Base-by-base conservation (phyloP, 2,329 filamentous ascomycete genomes). In the Lecanicillium sp. region DNA sequence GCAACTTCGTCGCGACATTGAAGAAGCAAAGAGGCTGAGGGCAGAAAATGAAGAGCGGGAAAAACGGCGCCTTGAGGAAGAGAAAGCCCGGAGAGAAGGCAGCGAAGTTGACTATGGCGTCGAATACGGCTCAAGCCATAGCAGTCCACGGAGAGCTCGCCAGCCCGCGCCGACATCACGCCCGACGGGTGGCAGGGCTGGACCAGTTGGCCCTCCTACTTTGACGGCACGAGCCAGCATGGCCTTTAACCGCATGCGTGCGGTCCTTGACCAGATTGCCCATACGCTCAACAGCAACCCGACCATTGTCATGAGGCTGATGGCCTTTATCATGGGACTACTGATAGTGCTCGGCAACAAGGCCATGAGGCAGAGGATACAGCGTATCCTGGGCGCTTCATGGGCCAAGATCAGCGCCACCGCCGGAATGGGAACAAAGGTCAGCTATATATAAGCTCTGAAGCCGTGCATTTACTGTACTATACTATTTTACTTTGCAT, bases 361-460 rank as follows among this genome's bases (percentile, higher is more conserved):
- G 51, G 82, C 83, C 53, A 67, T 94, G 12, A 75, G 89, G 29
- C 80, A 94, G 48, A 75, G 83, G 47, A 60, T 95, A 27, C 73
- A 79, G 55, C 72, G 80, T 40, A 67, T 88, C 28, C 55, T 94
- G 31, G 75, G 73, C 29, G 68, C 73, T 19, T 79, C 78, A 9
- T 94, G 87, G 87, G 74, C 76, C 39, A 95, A 94, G 64, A 66
- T 95, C 29, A 79, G 76, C 56, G 73, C 79, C 33, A 96, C 92
- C 1, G 81, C 90, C 4, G 89, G 89, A 2, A 96, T 96, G 90
- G 92, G 90, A 3, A 85, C 94, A 46, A 96, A 95, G 67, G 89
- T 96, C 53, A 94, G 85, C 58, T 96, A 96, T 64, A 94, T 98
- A 43, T 96, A 63, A 70, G 37, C 40, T 35, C 28, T 13, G 16